Evolutionary conservation across 2,329 filamentous ascomycete genomes (phyloP).

Genomic region (Achaetomium macrosporum): DNA sequence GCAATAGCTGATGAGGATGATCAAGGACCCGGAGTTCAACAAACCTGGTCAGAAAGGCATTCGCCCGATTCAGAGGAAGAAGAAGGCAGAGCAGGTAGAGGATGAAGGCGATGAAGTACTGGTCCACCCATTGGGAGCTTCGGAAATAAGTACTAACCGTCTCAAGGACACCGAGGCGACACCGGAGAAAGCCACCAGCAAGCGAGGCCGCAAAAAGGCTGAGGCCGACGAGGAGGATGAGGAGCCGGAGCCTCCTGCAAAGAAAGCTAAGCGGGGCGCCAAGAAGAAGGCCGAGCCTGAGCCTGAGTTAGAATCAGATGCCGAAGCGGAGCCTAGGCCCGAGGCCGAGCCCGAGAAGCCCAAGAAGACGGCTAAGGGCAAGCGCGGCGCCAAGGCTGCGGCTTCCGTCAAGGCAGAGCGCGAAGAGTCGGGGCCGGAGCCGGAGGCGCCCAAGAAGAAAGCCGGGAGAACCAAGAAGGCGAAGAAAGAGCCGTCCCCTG

Average conservation of each 20-base stretch:
- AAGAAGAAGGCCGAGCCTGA: conserved; percentile 20
- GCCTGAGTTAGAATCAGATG: neutral
- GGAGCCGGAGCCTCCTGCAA: conserved; percentile 31
- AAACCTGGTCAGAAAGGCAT: conserved; percentile 61
- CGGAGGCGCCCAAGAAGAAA: conserved; percentile 15
- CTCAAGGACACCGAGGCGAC: conserved; percentile 23
- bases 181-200: conserved; percentile 31
- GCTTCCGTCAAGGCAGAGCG: conserved; percentile 8
- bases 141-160: conserved; percentile 1
- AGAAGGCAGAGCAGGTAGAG: conserved; percentile 32
- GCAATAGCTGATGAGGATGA: conserved; percentile 5
- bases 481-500: conserved; percentile 10
- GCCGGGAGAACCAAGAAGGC: conserved; percentile 9
- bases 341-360: conserved; percentile 10
- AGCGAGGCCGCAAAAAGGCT: conserved; percentile 35
- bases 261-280: conserved; percentile 31
- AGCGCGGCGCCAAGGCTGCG: conserved; percentile 20
- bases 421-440: neutral
- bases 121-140: neutral
- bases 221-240: conserved; percentile 27
- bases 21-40: conserved; percentile 71
- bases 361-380: conserved; percentile 12
- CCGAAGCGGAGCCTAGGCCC: neutral
- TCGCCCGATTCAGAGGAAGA: conserved; percentile 39
- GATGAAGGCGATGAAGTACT: conserved; percentile 3